phyloP scores from a whole-genome alignment of 148 eudicot genomes.

The Camellia lanceoleosa region DNA sequence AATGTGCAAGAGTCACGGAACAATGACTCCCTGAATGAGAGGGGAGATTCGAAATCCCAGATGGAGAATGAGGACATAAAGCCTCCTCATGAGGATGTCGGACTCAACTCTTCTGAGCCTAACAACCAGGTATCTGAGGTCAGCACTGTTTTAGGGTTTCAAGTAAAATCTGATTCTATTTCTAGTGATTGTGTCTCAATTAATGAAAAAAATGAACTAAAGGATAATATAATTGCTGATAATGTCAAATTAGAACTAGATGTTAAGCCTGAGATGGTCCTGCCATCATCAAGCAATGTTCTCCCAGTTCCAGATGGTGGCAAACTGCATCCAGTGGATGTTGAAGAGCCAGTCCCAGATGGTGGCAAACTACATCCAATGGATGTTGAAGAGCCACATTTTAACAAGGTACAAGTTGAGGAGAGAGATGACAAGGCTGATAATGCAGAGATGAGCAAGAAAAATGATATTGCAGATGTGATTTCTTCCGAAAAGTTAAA shows the following conservation, averaged over 20 bases:
- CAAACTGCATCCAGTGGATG: slow-evolving; percentile 67
- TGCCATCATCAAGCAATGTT: slow-evolving; percentile 61
- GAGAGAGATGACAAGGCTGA: slow-evolving; percentile 42
- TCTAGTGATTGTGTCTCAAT: slow-evolving; percentile 77
- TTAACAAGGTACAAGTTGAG: slow-evolving; percentile 53
- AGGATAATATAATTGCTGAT: slow-evolving; percentile 88
- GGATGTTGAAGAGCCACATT: slow-evolving; percentile 72
- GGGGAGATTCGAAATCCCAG: slow-evolving; percentile 13
- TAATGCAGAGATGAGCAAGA: slow-evolving; percentile 55
- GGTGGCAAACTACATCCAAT: slow-evolving; percentile 62
- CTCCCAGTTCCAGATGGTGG: slow-evolving; percentile 47
- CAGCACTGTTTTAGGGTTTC: slow-evolving; percentile 81
- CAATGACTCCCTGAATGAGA: slow-evolving; percentile 16
- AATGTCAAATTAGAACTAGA: slow-evolving; percentile 93
- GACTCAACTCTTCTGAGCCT: slow-evolving; percentile 52
- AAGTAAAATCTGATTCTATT: slow-evolving; percentile 83
- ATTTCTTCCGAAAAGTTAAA: slow-evolving; percentile 69
- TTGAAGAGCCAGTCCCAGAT: slow-evolving; percentile 57
- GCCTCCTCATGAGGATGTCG: slow-evolving; percentile 43
- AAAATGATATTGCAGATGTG: slow-evolving; percentile 57
- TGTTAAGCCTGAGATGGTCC: slow-evolving; percentile 87
- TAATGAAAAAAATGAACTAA: slow-evolving; percentile 80
- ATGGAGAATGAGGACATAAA: slow-evolving; percentile 36
- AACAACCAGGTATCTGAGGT: slow-evolving; percentile 92
- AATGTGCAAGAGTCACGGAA: slow-evolving; percentile 21